Base-by-base conservation (phyloP, 1,284 basidiomycete genomes). In the Malassezia yamatoensis region DNA sequence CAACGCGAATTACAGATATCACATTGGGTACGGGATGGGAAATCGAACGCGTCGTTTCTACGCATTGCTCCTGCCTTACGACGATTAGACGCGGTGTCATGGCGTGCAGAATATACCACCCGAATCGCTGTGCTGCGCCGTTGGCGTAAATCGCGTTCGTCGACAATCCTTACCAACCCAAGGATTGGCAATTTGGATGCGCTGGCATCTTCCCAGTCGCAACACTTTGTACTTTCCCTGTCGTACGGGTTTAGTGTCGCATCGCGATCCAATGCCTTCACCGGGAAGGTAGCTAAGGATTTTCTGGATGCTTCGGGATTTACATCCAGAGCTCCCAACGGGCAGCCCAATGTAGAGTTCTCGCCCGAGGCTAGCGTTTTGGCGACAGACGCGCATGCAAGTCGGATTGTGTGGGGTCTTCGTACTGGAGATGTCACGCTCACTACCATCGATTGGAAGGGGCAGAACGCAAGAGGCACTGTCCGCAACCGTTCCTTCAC, bases 271-370 rank as follows among this genome's bases (percentile, higher is more conserved):
- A 75, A 83, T 35, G 84, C 86, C 0, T 78, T 86, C 45, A 83
- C 78, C 0, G 86, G 86, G 51, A 70, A 68, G 53, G 68, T 88
- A 46, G 76, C 86, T 21, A 81, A 83, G 46, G 87, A 87, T 1
- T 87, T 81, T 67, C 78, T 90, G 18, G 82, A 87, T 59, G 81
- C 86, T 0, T 79, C 80, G 2, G 84, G 83, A 3, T 78, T 80
- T 9, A 68, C 76, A 18, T 79, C 79, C 43, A 84, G 83, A 1
- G 65, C 83, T 11, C 84, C 83, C 0, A 80, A 82, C 51, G 85
- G 85, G 5, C 87, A 88, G 63, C 85, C 85, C 1, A 86, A 88
- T 63, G 80, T 81, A 16, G 85, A 88, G 63, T 85, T 87, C 62
- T 80, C 81, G 7, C 84, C 85, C 5, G 80, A 86, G 54, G 80